Base-by-base conservation (phyloP, 768 basidiomycete species). In the Zangia roseola region DNA sequence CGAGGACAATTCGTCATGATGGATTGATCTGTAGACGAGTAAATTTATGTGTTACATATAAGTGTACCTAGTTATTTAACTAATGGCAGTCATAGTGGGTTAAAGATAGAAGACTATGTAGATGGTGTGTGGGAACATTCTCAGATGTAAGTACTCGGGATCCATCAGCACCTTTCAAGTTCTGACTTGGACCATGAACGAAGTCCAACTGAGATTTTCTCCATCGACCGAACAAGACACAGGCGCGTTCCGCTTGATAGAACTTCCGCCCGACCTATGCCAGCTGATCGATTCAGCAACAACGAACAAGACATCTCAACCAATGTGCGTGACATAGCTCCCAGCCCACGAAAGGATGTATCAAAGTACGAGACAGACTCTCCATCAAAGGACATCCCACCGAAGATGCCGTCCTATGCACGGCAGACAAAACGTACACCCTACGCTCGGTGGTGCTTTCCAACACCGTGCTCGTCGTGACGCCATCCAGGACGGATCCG, bases 391-490 rank as follows among this genome's bases (percentile, higher is more conserved):
- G 94, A 7, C 73, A 83, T 37, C 67, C 81, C 2, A 76, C 78
- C 24, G 94, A 97, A 57, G 88, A 94, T 58, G 95, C 94, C 0
- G 93, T 97, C 0, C 71, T 95, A 9, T 97, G 95, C 65, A 95
- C 94, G 0, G 57, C 74, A 0, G 76, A 84, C 49, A 83, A 80
- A 63, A 98, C 95, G 0, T 99, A 87, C 63, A 62, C 79, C 2
- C 71, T 98, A 23, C 84, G 94, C 47, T 88, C 93, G 0, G 85
- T 98, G n/a, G 77, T 78, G 9, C 73, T 97, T 40, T 97, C 94
- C 16, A 98, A 98, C 67, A 86, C 92, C 0, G 70, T 94, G 28
- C 73, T 94, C 12, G 79, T 97, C 37, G 74, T 88, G 51, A 83
- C 83, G 3, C 72, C 82, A 16, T 70, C 74, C 2, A 62, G 70